Conservation (phyloP, 768 basidiomycete genomes). For the Cystofilobasidium bisporidii region DNA sequence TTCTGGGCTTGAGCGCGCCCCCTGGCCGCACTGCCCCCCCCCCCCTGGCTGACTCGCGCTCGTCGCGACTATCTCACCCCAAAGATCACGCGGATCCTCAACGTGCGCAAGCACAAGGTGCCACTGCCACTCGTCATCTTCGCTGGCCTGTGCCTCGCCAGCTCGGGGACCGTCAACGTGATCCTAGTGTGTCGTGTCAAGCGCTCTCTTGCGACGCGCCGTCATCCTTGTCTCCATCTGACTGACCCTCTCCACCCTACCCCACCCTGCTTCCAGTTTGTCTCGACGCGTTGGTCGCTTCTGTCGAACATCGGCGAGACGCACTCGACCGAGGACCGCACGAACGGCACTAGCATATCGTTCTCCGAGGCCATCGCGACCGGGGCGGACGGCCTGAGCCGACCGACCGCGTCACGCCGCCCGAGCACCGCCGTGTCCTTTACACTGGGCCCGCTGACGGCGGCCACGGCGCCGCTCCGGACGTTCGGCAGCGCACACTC, state of each 20-base stretch:
- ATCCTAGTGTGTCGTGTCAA: neutral
- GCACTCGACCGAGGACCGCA: neutral
- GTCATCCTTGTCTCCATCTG: too few species aligned
- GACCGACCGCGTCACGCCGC: too few species aligned
- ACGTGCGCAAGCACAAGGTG: neutral
- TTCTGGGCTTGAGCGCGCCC: neutral
- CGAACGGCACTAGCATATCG: too few species aligned
- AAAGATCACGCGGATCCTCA: neutral
- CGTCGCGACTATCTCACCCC: neutral
- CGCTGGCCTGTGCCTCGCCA: neutral
- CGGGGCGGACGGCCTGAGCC: too few species aligned
- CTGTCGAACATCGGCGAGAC: neutral
- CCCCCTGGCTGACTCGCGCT: neutral
- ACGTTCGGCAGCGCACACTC: too few species aligned
- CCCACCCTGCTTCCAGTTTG: neutral
- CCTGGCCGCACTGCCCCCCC: neutral
- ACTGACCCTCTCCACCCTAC: too few species aligned
- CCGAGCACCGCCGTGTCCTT: too few species aligned
- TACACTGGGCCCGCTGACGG: too few species aligned
- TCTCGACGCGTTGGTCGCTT: neutral
- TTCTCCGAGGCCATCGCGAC: too few species aligned
- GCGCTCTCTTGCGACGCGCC: too few species aligned
- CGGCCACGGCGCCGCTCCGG: too few species aligned
- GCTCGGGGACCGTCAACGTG: neutral
- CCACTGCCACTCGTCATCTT: neutral